Percentiles rank a stretch among this genome's conserved stretches.
Conservation (phyloP, 208 protist genomes). For the Crithidia sp. region DNA sequence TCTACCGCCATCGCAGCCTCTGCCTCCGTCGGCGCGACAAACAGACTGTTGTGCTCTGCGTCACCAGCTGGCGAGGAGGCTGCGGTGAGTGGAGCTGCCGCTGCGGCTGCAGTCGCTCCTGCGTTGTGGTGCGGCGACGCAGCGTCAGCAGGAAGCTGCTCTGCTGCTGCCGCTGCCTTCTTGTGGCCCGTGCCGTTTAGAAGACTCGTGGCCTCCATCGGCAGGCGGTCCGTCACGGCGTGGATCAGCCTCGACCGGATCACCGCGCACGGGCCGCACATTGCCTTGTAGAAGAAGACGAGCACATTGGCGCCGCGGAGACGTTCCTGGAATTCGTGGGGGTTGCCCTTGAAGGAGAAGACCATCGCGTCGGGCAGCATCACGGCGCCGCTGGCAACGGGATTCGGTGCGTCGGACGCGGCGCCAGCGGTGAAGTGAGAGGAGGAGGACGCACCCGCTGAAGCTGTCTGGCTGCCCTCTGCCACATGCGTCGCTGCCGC, state of each 20-base stretch:
- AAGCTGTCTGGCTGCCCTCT: neutral
- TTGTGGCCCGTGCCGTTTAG: neutral
- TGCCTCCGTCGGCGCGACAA: neutral
- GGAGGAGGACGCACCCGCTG: too few relatives aligned
- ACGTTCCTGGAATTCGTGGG: slow-evolving; percentile 47
- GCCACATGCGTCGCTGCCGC: neutral
- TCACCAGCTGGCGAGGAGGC: too few relatives aligned
- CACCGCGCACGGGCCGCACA: slow-evolving; percentile 64
- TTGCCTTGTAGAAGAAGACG: slow-evolving; percentile 83
- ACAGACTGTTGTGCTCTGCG: neutral
- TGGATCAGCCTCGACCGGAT: slow-evolving; percentile 56
- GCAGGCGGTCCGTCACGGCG: slow-evolving; percentile 32
- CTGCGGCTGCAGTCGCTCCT: neutral
- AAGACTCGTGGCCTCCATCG: slow-evolving; percentile 3
- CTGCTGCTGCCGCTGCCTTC: neutral
- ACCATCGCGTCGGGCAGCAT: slow-evolving; percentile 21
- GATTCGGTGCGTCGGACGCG: neutral
- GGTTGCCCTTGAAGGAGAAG: slow-evolving; percentile 55
- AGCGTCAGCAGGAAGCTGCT: too few relatives aligned
- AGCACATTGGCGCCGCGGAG: slow-evolving; percentile 45
- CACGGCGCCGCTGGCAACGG: neutral
- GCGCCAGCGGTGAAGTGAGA: too few relatives aligned
- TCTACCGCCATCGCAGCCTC: slow-evolving; percentile 21
- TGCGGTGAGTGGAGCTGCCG: neutral
- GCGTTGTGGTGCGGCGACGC: too few relatives aligned